Base-by-base conservation (phyloP, 805 yeast genomes). In the Zygoascus flipseniorum region DNA sequence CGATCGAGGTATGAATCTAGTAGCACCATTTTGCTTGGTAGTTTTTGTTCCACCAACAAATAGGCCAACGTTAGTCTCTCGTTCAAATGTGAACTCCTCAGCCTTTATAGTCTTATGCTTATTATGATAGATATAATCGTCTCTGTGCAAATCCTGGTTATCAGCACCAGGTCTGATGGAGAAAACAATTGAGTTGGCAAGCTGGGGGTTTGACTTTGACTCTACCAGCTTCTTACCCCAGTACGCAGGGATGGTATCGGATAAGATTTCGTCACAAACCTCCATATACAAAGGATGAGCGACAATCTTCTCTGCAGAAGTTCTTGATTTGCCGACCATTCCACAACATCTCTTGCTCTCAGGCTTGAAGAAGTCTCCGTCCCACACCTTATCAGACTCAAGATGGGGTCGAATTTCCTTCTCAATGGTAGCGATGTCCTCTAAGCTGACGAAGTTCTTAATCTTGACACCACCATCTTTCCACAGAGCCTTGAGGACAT, bases 361-460 rank as follows among this genome's bases (percentile, higher is more conserved):
- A 9, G 51, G 41, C 23, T 32, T 18, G 44, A 51, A 51, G 13
- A 51, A 26, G 11, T 32, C 26, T 14, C 53, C 53, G 5, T 51
- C 53, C 53, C 53, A 51, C n/a, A n/a, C 32, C n/a, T n/a, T 26
- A 23, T 51, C 53, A 4, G 50, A 18, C 10, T 51, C 53, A 6
- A 51, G 44, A 19, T 46, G 16, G 13, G 53, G 53, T 31, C 53
- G 23, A 6, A 51, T 18, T 9, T 51, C 53, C 43, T 45, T 44
- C 42, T 51, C 53, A 16, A 51, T 51, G 14, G 28, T 10, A n/a
- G 16, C 32, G 6, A 32, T 52, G 9, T 51, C 53, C 31, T 51
- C 50, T 3, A 31, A 10, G 31, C 53, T 31, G 16, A 46, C 37
- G 41, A 51, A 51, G 28, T 51, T 51, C 28, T 26, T 51, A 5